Evolutionary conservation across 108 stramenopile species (phyloP).

Genomic region (Skeletonema costatum): DNA sequence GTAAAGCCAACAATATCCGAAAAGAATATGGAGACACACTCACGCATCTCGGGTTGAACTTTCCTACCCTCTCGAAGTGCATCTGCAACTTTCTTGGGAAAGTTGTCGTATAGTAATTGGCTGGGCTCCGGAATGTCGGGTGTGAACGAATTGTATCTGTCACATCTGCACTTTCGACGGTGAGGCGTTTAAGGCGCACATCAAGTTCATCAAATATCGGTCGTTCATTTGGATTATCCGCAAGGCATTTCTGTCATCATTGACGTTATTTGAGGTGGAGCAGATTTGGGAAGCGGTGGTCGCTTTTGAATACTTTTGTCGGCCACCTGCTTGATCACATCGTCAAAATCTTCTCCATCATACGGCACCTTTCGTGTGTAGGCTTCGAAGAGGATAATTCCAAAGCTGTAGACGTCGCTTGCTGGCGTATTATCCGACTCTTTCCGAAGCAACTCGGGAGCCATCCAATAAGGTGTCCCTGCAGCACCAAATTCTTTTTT

Average conservation of each 20-base stretch:
- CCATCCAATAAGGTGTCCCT: slow-evolving; percentile 98
- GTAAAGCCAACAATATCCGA: slow-evolving; percentile 79
- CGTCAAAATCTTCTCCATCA: slow-evolving; percentile 40
- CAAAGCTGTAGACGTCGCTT: slow-evolving; percentile 70
- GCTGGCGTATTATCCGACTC: slow-evolving; percentile 49
- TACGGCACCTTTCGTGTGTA: slow-evolving; percentile 63
- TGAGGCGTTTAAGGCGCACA: slow-evolving; percentile 35
- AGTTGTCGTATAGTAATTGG: slow-evolving; percentile 35
- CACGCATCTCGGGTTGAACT: slow-evolving; percentile 40
- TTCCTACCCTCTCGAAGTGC: slow-evolving; percentile 51
- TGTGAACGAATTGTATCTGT: slow-evolving; percentile 11
- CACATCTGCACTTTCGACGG: slow-evolving; percentile 39
- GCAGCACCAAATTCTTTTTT: slow-evolving; percentile 42
- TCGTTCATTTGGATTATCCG: slow-evolving; percentile 29
- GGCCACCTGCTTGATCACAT: slow-evolving; percentile 37
- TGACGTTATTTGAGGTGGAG: slow-evolving; percentile 27
- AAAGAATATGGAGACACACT: slow-evolving; percentile 40
- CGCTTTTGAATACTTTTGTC: slow-evolving; percentile 54
- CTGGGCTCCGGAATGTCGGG: background rate
- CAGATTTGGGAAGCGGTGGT: slow-evolving; percentile 41
- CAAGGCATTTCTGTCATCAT: slow-evolving; percentile 50
- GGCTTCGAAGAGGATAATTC: slow-evolving; percentile 64
- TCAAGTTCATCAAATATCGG: slow-evolving; percentile 57
- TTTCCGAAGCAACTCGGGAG: slow-evolving; percentile 74
- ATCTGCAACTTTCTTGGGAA: slow-evolving; percentile 63